Evolutionary conservation across 768 basidiomycete genomes (phyloP).

Genomic region (Mycena kentingensis): DNA sequence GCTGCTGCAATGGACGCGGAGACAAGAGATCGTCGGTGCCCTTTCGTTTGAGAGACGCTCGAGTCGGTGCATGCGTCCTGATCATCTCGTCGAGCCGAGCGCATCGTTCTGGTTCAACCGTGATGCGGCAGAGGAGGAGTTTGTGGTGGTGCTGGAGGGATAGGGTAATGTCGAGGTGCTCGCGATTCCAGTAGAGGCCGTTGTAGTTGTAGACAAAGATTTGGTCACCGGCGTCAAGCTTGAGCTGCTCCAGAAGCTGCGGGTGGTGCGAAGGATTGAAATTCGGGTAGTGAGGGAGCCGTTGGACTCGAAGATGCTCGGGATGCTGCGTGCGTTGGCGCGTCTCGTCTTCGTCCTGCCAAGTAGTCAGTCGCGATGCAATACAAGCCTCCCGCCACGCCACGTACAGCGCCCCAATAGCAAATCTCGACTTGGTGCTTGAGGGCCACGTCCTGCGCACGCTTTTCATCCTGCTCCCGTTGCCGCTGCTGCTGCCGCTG

Average conservation of each 20-base stretch:
- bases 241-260: neutral
- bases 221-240: neutral
- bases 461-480: neutral
- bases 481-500: neutral
- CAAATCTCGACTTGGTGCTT: neutral
- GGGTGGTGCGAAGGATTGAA: neutral
- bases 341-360: neutral
- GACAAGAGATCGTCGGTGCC: neutral
- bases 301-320: constrained; percentile 1
- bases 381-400: neutral
- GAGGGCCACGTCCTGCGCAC: neutral
- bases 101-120: neutral
- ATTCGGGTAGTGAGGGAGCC: neutral
- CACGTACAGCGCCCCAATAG: neutral
- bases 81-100: constrained; percentile 1
- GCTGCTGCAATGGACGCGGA: neutral
- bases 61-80: neutral
- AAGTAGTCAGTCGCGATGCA: no score
- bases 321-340: constrained; percentile 1
- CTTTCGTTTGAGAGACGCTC: neutral
- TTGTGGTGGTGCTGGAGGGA: neutral
- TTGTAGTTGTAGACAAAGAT: constrained; percentile 4
- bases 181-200: constrained; percentile 2
- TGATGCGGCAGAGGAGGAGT: neutral
- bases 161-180: constrained; percentile 5